phyloP scores from a whole-genome alignment of 305 asterid genomes.

The Fraxinus ornus region DNA sequence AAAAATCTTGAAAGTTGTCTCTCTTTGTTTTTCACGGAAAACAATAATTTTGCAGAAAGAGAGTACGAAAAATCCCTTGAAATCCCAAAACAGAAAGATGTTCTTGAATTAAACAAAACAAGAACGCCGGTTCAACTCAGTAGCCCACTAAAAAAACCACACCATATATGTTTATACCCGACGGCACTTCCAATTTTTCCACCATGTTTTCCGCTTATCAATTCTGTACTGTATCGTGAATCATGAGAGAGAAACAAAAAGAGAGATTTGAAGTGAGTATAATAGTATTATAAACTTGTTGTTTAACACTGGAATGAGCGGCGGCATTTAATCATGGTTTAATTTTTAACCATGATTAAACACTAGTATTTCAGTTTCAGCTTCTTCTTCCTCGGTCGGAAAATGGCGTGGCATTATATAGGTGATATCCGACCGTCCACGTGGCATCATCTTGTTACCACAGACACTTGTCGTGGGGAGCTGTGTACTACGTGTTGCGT shows the following conservation, averaged over 20 bases:
- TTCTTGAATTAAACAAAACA: not conserved
- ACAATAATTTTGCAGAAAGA: not conserved
- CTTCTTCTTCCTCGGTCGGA: not conserved
- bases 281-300: not conserved
- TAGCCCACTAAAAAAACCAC: not conserved
- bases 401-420: constrained; percentile 3
- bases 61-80: not conserved
- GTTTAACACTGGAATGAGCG: not conserved
- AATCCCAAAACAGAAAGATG: not conserved
- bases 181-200: not conserved
- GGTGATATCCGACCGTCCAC: constrained; percentile 22
- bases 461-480: constrained; percentile 20
- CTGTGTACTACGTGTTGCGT: constrained; percentile 9
- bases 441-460: constrained; percentile 18
- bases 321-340: not conserved
- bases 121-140: not conserved
- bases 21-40: not conserved
- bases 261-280: not conserved
- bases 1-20: not conserved
- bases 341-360: not conserved
- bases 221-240: not conserved
- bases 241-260: not conserved
- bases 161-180: not conserved
- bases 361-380: not conserved
- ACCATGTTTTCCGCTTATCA: not conserved